Base-by-base conservation (phyloP, 2,329 filamentous ascomycete species). In the Pseudocercospora cruenta region DNA sequence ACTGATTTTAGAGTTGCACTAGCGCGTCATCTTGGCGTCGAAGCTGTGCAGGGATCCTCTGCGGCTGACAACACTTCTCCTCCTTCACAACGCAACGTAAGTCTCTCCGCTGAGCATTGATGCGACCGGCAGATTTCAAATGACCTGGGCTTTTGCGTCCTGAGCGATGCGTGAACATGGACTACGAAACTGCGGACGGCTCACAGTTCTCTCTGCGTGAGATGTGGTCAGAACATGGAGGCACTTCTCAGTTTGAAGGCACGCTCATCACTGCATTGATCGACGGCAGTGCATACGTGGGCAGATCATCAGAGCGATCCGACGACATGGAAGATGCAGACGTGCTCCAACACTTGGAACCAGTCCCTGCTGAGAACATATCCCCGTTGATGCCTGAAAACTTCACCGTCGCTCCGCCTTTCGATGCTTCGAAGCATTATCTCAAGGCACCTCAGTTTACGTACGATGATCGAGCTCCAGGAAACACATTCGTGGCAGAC, bases 381-480 rank as follows among this genome's bases (percentile, higher is more conserved):
- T 70, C 73, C 45, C 74, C 74, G 47, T 33, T 65, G 22, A 67
- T 71, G n/a, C 68, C 69, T 3, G 57, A 66, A 22, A 58, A 65
- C 4, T 68, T 73, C 62, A 70, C 66, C 3, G 51, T 53, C 16
- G 39, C 39, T 19, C 39, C 39, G n/a, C 16, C 39, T 19, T 69
- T 70, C 53, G 61, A 70, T 53, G 54, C 66, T 33, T 49, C 39
- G 8, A 63, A 70, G 9, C 70, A 76, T 55, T 78, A 73, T 60
- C 71, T 77, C 36, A 78, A 78, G 62, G 71, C 72, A 21, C 75
- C 76, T 10, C 74, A 74, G 31, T 71, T 77, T 64, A 67, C 65
- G 4, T 76, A 73, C 57, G 68, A 71, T 31, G 74, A 76, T 45
- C 68, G 72, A 45, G 58, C 72, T 26, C 63, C 73, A 5, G 73